Conservation (phyloP, 306 rosid species). For the Amphicarpaea edgeworthii region DNA sequence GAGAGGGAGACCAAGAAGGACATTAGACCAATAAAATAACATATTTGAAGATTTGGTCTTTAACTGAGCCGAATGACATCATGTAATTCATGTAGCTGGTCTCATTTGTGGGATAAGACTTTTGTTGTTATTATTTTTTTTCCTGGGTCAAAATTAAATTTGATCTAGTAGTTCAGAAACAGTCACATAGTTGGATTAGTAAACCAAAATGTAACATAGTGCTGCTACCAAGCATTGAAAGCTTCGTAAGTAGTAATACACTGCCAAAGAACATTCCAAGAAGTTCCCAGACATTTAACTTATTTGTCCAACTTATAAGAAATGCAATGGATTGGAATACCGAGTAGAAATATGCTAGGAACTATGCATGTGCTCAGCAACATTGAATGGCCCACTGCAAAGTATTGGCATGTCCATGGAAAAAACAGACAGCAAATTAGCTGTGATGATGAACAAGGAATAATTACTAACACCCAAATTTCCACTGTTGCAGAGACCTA, state of each 20-base stretch:
- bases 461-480: not conserved
- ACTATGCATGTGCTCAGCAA: not conserved
- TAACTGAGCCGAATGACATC: not conserved
- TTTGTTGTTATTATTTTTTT: not conserved
- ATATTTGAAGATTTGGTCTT: not conserved
- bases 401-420: not conserved
- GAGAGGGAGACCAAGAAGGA: not conserved
- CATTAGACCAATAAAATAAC: not conserved
- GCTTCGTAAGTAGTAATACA: not conserved
- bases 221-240: not conserved
- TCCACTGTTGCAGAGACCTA: not conserved
- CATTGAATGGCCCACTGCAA: not conserved
- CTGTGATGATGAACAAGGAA: not conserved
- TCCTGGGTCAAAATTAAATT: not conserved
- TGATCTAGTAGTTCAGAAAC: conserved; percentile 8
- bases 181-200: not conserved
- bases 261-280: not conserved
- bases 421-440: not conserved
- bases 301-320: not conserved
- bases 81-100: not conserved
- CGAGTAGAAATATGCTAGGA: not conserved
- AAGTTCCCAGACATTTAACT: not conserved
- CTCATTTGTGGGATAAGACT: not conserved
- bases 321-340: not conserved
- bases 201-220: not conserved